Conservation (phyloP, 805 yeast genomes). For the Starmerella apicola region DNA sequence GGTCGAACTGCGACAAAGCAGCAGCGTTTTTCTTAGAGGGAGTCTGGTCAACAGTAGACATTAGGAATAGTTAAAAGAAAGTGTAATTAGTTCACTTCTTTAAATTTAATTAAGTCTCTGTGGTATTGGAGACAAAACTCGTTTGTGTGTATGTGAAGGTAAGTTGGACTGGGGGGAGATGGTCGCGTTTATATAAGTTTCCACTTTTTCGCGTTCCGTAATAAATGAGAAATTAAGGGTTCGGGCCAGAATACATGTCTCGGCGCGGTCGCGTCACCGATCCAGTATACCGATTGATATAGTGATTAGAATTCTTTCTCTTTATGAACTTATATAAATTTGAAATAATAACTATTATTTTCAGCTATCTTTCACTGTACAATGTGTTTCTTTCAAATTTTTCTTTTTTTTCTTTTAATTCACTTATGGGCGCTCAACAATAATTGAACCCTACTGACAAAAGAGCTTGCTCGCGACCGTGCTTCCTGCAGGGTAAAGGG, state of each 20-base stretch:
- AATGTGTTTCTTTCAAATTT: no score
- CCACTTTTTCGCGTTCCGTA: slow-evolving; percentile 2
- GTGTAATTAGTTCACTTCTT: not conserved
- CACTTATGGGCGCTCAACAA: no score
- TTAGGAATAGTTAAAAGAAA: no score
- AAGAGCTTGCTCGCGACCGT: no score
- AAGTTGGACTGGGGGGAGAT: not conserved
- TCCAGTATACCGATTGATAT: not conserved
- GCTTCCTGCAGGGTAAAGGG: no score
- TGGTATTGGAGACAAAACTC: not conserved
- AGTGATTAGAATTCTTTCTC: not conserved
- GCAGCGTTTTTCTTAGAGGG: slow-evolving; percentile 55
- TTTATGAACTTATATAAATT: no score
- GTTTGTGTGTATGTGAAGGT: not conserved
- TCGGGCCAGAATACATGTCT: not conserved
- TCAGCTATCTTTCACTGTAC: no score
- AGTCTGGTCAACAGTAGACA: slow-evolving; percentile 35
- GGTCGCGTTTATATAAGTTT: not conserved
- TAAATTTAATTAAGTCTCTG: no score
- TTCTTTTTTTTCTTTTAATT: no score
- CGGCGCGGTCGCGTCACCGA: not conserved
- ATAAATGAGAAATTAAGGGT: slow-evolving; percentile 10
- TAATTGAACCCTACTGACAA: no score
- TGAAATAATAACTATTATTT: no score
- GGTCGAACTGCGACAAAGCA: slow-evolving; percentile 42